phyloP scores from a whole-genome alignment of 2,329 filamentous ascomycete genomes.

The Rutstroemia sp. region DNA sequence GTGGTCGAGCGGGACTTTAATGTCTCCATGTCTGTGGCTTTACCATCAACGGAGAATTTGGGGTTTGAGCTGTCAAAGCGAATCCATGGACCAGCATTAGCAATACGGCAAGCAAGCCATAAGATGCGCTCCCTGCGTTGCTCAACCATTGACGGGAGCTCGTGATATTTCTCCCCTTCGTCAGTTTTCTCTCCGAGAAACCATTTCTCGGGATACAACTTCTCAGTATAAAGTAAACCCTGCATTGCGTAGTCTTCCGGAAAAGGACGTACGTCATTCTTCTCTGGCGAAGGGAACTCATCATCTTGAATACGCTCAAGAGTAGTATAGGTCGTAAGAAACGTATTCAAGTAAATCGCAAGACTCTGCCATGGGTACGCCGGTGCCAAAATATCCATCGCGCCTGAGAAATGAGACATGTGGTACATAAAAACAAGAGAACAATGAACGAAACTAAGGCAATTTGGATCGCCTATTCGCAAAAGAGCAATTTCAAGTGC shows the following conservation, averaged over 20 bases:
- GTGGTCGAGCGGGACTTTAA: constrained; percentile 1
- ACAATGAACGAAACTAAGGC: constrained; percentile 18
- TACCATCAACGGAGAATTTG: neutral
- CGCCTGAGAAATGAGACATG: constrained; percentile 12
- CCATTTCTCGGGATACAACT: constrained; percentile 21
- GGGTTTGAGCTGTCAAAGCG: constrained; percentile 5
- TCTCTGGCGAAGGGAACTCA: constrained; percentile 17
- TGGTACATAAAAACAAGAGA: constrained; percentile 17
- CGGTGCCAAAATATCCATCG: constrained; percentile 12
- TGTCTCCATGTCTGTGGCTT: neutral
- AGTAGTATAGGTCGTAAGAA: constrained; percentile 6
- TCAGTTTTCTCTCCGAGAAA: constrained; percentile 21
- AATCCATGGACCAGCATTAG: constrained; percentile 5
- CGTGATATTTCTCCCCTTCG: constrained; percentile 24
- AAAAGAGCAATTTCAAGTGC: constrained; percentile 13
- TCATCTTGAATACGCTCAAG: constrained; percentile 12
- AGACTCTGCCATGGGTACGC: constrained; percentile 18
- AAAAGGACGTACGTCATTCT: constrained; percentile 17
- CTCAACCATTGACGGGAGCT: constrained; percentile 22
- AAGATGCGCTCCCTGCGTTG: constrained; percentile 22
- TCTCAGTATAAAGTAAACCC: constrained; percentile 17
- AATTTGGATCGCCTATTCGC: constrained; percentile 19
- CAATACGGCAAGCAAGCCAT: constrained; percentile 17
- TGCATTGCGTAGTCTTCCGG: constrained; percentile 20
- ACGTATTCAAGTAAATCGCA: constrained; percentile 15